These are phyloP conservation scores for Otatea glauca DNA, from an alignment of 176 grass and related monocot species.

Conservation along the genomic window DNA sequence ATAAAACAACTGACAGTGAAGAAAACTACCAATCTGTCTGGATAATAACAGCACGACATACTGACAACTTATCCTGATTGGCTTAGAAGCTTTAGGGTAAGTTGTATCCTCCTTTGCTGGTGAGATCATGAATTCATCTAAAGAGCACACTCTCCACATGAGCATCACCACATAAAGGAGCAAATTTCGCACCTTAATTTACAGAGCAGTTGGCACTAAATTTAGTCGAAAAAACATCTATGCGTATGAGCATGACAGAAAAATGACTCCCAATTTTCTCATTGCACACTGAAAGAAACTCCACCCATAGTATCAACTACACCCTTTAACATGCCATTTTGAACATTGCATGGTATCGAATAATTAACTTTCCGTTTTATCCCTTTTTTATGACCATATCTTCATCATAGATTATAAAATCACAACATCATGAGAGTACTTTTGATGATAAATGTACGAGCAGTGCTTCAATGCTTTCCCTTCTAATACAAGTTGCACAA, in stretches of 20 bases:
- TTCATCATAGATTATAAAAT: neutral
- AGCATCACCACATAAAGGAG: neutral
- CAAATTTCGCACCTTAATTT: neutral
- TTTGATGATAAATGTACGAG: constrained; percentile 2
- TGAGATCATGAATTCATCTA: neutral
- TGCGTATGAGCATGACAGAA: neutral
- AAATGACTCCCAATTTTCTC: neutral
- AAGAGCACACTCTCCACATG: neutral
- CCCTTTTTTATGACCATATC: neutral
- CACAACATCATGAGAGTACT: neutral
- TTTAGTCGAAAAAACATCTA: neutral
- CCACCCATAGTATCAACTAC: neutral
- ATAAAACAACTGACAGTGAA: neutral
- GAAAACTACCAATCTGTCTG: neutral
- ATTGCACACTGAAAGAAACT: neutral
- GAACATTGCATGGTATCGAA: neutral
- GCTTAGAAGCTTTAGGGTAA: neutral
- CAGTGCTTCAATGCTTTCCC: no score
- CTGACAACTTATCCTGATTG: neutral
- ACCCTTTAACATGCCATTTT: neutral
- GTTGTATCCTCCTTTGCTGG: neutral
- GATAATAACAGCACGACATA: neutral
- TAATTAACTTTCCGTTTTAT: neutral
- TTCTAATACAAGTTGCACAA: no score
- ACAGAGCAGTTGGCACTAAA: neutral